Evolutionary conservation across 164 flowering plant genomes (phyloP).

Genomic region (Euptelea pleiosperma): DNA sequence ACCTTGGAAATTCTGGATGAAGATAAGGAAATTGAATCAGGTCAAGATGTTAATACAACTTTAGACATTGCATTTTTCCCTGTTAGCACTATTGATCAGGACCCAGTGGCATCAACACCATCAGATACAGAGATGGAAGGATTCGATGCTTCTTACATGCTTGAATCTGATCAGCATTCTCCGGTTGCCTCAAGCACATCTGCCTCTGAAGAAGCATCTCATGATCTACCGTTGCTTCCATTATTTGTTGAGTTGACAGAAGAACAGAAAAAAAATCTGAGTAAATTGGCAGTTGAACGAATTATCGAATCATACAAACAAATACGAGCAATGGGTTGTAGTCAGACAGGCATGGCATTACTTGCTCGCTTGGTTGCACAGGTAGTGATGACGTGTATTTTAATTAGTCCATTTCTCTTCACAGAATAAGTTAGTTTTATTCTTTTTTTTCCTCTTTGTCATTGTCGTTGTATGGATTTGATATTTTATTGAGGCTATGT

Average conservation of each 20-base stretch:
- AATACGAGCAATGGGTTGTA: conserved; percentile 33
- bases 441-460: not conserved
- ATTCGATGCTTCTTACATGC: conserved; percentile 28
- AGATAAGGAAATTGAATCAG: conserved; percentile 25
- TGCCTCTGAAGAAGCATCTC: conserved; percentile 48
- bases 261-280: conserved; percentile 43
- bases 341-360: conserved; percentile 58
- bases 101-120: conserved; percentile 16
- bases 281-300: conserved; percentile 49
- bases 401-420: conserved; percentile 7
- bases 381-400: conserved; percentile 39
- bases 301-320: conserved; percentile 55
- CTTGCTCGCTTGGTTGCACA: conserved; percentile 85
- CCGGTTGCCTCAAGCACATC: conserved; percentile 38
- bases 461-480: not conserved
- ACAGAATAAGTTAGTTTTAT: not conserved
- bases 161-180: conserved; percentile 49
- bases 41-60: conserved; percentile 27
- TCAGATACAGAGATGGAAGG: conserved; percentile 29
- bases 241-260: conserved; percentile 55
- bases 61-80: conserved; percentile 38
- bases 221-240: conserved; percentile 62
- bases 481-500: not conserved
- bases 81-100: conserved; percentile 33
- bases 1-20: conserved; percentile 26